Conservation (phyloP, 2,329 filamentous ascomycete genomes). For the Fusarium nygamai region DNA sequence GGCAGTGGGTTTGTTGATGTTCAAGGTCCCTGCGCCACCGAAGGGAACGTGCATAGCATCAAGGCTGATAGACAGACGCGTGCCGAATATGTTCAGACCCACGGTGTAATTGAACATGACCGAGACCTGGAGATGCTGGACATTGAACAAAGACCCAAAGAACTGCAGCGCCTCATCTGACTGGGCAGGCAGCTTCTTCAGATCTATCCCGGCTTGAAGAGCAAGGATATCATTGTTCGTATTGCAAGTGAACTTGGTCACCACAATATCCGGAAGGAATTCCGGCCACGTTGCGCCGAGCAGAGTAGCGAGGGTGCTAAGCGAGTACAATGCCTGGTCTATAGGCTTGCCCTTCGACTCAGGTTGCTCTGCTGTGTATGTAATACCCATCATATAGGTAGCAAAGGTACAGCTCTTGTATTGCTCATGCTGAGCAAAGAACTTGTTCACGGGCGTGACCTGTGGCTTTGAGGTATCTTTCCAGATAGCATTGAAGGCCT, state of each 20-base stretch:
- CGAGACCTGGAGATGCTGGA: neutral
- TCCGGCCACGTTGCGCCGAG: neutral
- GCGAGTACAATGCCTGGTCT: neutral
- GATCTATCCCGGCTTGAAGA: neutral
- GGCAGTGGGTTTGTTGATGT: neutral
- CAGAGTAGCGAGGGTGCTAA: neutral
- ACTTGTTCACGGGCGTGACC: neutral
- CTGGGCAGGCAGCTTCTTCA: neutral
- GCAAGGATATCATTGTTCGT: neutral
- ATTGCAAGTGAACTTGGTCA: constrained; percentile 4
- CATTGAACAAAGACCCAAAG: neutral
- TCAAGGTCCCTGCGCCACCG: neutral
- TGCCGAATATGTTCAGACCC: neutral
- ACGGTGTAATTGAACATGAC: neutral
- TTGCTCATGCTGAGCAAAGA: neutral
- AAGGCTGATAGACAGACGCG: neutral
- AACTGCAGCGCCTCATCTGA: neutral
- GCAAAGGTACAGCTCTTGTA: neutral
- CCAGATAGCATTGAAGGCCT: neutral
- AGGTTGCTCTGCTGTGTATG: neutral
- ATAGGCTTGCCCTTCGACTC: neutral
- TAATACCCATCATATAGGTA: neutral
- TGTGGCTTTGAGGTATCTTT: neutral
- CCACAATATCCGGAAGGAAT: neutral
- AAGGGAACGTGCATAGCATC: neutral